These are phyloP conservation scores for Amanita subjunquillea DNA, from an alignment of 768 basidiomycete species.

Conservation along the genomic window DNA sequence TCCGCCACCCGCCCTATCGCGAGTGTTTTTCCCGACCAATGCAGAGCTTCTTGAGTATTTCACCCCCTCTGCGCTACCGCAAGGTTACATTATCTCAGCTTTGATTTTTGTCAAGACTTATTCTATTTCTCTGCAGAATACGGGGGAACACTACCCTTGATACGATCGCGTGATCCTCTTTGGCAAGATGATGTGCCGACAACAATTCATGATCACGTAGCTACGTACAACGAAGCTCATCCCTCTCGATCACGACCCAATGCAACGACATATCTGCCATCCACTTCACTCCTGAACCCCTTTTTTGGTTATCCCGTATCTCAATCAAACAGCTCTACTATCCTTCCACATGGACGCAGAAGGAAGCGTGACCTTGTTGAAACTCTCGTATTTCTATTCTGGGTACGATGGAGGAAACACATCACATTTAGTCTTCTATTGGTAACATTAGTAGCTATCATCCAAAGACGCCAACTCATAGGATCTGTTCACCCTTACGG, in stretches of 20 bases:
- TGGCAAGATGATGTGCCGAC: constrained; percentile 15
- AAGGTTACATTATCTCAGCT: constrained; percentile 30
- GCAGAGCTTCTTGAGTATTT: constrained; percentile 48
- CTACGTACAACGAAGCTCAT: constrained; percentile 6
- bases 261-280: constrained; percentile 26
- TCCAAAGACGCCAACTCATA: constrained; percentile 16
- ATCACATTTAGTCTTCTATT: constrained; percentile 25
- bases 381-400: constrained; percentile 55
- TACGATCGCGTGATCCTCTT: constrained; percentile 41
- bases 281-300: constrained; percentile 57
- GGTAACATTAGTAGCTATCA: constrained; percentile 16
- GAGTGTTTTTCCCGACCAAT: constrained; percentile 56
- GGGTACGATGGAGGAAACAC: constrained; percentile 50
- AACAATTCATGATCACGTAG: constrained; percentile 3
- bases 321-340: constrained; percentile 15
- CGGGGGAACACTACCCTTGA: constrained; percentile 51
- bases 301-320: constrained; percentile 65
- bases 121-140: constrained; percentile 38
- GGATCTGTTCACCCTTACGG: constrained; percentile 13
- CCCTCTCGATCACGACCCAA: constrained; percentile 10
- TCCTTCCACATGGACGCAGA: constrained; percentile 50
- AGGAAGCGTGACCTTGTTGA: constrained; percentile 58
- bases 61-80: constrained; percentile 39
- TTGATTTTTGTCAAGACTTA: constrained; percentile 6
- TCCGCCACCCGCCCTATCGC: constrained; percentile 46